phyloP scores from a whole-genome alignment of 2,329 filamentous ascomycete genomes.

The Periconia digitata region DNA sequence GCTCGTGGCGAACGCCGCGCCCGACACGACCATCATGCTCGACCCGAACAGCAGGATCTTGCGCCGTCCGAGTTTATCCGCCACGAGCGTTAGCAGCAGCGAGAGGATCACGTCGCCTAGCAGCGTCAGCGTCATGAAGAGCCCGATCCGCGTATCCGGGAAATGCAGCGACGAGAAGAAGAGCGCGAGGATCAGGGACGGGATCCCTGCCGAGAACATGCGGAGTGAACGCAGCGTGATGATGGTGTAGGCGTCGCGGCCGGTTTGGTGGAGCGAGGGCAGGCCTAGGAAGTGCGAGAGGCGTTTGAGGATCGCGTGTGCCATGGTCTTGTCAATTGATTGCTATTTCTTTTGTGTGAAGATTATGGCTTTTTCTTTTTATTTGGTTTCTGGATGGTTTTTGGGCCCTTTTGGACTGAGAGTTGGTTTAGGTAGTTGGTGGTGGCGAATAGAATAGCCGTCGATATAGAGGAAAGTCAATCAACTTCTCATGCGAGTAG shows the following conservation, averaged over 20 bases:
- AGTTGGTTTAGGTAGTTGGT: too few relatives aligned
- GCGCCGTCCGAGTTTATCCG: conserved; percentile 40
- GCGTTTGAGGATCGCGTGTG: conserved; percentile 19
- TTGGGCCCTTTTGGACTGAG: background rate
- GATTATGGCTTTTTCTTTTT: background rate
- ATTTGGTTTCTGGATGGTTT: background rate
- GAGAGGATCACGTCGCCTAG: conserved; percentile 43
- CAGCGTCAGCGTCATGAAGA: conserved; percentile 46
- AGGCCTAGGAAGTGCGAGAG: conserved; percentile 34
- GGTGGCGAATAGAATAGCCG: too few relatives aligned
- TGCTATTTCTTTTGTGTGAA: too few relatives aligned
- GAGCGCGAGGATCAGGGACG: conserved; percentile 40
- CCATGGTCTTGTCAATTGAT: conserved; percentile 12
- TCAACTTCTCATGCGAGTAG: too few relatives aligned
- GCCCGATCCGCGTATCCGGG: conserved; percentile 39
- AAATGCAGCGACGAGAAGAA: conserved; percentile 42
- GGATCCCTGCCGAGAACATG: conserved; percentile 42
- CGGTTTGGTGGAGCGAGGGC: conserved; percentile 33
- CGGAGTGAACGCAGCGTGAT: conserved; percentile 45
- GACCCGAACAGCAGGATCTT: conserved; percentile 38
- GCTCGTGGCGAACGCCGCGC: conserved; percentile 37
- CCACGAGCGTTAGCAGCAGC: conserved; percentile 41
- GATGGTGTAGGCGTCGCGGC: conserved; percentile 42
- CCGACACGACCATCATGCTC: conserved; percentile 40
- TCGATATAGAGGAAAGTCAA: too few relatives aligned